These are phyloP conservation scores for Oryza punctata DNA, from an alignment of 176 grass and related monocot genomes.

Conservation along the genomic window DNA sequence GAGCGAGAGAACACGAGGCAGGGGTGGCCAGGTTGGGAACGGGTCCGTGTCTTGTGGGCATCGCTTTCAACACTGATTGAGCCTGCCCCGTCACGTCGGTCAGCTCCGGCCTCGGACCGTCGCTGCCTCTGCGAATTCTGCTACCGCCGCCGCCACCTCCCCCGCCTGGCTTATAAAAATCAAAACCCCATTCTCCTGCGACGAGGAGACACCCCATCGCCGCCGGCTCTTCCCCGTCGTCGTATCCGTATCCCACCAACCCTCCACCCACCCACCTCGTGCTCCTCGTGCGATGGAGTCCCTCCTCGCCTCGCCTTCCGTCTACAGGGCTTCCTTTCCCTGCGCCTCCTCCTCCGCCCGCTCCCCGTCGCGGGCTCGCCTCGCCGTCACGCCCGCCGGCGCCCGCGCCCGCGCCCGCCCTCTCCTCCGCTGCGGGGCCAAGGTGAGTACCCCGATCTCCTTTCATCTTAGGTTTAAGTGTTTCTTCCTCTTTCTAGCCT, in stretches of 20 bases:
- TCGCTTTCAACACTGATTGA: neutral
- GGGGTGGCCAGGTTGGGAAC: neutral
- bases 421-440: constrained; percentile 13
- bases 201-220: neutral
- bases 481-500: neutral
- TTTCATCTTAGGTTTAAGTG: neutral
- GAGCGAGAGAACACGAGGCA: neutral
- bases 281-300: constrained; percentile 36
- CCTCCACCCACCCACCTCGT: neutral
- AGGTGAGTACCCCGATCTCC: neutral
- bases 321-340: neutral
- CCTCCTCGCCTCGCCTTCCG: constrained; percentile 14
- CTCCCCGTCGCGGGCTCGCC: neutral
- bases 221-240: neutral
- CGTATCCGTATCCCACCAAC: neutral
- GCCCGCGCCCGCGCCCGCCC: neutral
- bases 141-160: neutral
- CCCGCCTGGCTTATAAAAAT: neutral
- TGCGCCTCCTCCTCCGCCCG: neutral
- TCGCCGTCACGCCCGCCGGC: neutral
- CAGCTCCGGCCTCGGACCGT: constrained; percentile 27
- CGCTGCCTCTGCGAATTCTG: no score
- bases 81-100: neutral
- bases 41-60: neutral
- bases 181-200: neutral